Percentiles rank a stretch among this genome's conserved stretches.
phyloP scores from a whole-genome alignment of 345 rosid species.

The Citrus hindsii region DNA sequence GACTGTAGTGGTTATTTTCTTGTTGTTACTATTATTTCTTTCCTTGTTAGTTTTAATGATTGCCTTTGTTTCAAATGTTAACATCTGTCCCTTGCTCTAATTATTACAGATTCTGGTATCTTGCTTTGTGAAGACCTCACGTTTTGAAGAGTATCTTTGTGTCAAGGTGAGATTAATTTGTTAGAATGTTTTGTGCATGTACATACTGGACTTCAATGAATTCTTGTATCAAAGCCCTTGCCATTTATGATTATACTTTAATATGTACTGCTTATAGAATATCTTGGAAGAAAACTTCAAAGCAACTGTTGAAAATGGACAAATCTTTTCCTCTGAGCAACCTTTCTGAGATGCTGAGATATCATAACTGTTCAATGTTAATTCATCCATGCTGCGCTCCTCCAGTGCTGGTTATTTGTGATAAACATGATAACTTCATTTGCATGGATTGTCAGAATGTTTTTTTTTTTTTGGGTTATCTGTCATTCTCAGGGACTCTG shows the following conservation, averaged over 20 bases:
- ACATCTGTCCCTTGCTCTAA: conserved; percentile 7
- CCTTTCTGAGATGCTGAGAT: neutral
- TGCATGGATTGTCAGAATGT: neutral
- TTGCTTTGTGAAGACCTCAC: conserved; percentile 92
- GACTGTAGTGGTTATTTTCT: neutral
- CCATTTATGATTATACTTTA: neutral
- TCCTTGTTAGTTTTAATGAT: neutral
- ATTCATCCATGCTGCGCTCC: neutral
- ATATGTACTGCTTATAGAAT: neutral
- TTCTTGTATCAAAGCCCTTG: neutral
- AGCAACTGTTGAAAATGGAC: neutral
- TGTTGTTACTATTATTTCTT: neutral
- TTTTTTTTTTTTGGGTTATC: neutral
- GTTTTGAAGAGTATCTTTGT: conserved; percentile 72
- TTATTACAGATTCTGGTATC: conserved; percentile 75
- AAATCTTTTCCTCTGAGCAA: neutral
- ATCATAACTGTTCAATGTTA: neutral
- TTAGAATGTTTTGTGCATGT: conserved; percentile 7
- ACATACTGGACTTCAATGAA: neutral
- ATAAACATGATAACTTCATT: neutral
- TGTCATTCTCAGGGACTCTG: neutral
- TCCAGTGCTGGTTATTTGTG: neutral
- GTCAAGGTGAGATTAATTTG: conserved; percentile 58
- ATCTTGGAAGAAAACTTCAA: neutral
- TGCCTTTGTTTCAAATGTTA: conserved; percentile 9